Evolutionary conservation across 805 yeast genomes (phyloP).

Genomic region (Ogataea nonfermentans): DNA sequence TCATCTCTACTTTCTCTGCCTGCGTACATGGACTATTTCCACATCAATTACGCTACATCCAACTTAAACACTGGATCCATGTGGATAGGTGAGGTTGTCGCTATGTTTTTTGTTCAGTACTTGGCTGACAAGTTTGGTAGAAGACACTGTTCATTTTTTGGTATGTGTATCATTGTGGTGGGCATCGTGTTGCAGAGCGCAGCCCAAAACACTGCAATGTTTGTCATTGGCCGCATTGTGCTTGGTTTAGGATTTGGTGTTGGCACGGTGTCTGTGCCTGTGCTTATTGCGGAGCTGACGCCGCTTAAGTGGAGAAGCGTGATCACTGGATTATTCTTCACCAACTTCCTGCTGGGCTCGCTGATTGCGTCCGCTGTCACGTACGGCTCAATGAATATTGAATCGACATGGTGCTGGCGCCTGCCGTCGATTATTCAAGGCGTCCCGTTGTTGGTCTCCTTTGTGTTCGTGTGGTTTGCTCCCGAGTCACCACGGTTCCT

Average conservation of each 20-base stretch:
- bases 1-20: constrained; percentile 16
- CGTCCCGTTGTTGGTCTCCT: constrained; percentile 41
- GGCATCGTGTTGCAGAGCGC: constrained; percentile 53
- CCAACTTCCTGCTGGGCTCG: constrained; percentile 45
- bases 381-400: constrained; percentile 33
- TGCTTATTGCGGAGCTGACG: constrained; percentile 33
- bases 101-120: constrained; percentile 3
- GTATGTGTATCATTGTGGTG: constrained; percentile 48
- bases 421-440: constrained; percentile 53
- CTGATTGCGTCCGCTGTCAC: constrained; percentile 42
- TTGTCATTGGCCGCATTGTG: constrained; percentile 41
- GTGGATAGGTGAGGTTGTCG: constrained; percentile 28
- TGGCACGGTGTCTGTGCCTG: constrained; percentile 28
- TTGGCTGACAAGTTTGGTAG: constrained; percentile 45
- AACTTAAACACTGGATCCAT: constrained; percentile 19
- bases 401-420: constrained; percentile 50
- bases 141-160: constrained; percentile 50
- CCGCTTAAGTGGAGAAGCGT: constrained; percentile 28
- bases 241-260: constrained; percentile 19
- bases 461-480: constrained; percentile 32
- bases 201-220: constrained; percentile 26
- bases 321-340: constrained; percentile 40
- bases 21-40: constrained; percentile 14
- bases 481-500: constrained; percentile 45
- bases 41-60: constrained; percentile 9